A percentile compares a stretch with the other conserved stretches of the same genome.
Evolutionary conservation across 257 asterid genomes (phyloP).

Genomic region (Solanum phureja): DNA sequence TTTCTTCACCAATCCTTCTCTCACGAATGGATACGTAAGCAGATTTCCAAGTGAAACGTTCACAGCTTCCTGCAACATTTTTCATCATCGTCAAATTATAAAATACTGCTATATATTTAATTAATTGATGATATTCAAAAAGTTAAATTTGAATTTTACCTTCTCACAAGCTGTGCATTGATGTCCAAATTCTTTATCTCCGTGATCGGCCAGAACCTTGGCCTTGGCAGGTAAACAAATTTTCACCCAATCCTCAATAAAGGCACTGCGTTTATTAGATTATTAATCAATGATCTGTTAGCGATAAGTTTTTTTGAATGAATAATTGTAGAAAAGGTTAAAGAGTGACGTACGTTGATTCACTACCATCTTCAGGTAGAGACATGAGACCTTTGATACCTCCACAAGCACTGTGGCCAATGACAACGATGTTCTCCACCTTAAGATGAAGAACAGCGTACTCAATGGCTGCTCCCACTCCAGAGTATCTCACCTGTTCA

Average conservation of each 20-base stretch:
- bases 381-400: slow-evolving; percentile 97
- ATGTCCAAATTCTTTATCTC: slow-evolving; percentile 19
- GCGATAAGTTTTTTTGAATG: neutral
- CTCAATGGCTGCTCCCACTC: slow-evolving; percentile 82
- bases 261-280: slow-evolving; percentile 39
- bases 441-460: slow-evolving; percentile 80
- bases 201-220: slow-evolving; percentile 42
- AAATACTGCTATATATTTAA: no score
- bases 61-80: slow-evolving; percentile 67
- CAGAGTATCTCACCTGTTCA: slow-evolving; percentile 54
- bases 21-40: slow-evolving; percentile 76
- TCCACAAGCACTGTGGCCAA: slow-evolving; percentile 96
- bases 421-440: slow-evolving; percentile 76
- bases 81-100: neutral
- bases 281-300: neutral
- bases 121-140: neutral
- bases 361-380: slow-evolving; percentile 57
- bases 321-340: neutral
- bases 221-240: slow-evolving; percentile 69
- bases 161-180: slow-evolving; percentile 64
- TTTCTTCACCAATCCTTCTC: slow-evolving; percentile 79
- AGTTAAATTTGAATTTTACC: slow-evolving; percentile 16
- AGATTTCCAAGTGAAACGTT: slow-evolving; percentile 86
- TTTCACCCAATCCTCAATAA: slow-evolving; percentile 94
- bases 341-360: slow-evolving; percentile 41